phyloP scores from a whole-genome alignment of 768 basidiomycete species.

The Trametes coccinea region DNA sequence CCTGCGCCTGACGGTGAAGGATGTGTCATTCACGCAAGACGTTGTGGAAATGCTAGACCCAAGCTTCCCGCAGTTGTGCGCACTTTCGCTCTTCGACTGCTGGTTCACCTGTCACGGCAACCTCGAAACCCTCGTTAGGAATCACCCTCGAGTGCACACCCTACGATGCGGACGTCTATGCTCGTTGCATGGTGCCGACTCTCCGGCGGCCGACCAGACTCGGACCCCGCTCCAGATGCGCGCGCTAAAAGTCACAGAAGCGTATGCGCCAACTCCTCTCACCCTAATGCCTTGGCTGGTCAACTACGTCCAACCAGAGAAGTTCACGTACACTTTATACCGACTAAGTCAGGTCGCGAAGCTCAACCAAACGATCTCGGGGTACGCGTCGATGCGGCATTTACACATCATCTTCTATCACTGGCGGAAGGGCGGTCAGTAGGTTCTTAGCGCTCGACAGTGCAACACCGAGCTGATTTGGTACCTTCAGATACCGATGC shows the following conservation, averaged over 20 bases:
- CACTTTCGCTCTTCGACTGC: slow-evolving; percentile 20
- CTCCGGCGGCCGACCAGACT: not conserved
- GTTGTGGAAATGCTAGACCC: slow-evolving; percentile 6
- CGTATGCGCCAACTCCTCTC: slow-evolving; percentile 16
- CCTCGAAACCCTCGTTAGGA: slow-evolving; percentile 9
- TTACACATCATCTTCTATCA: slow-evolving; percentile 16
- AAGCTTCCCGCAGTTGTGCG: slow-evolving; percentile 5
- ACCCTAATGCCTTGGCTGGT: slow-evolving; percentile 20
- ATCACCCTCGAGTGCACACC: slow-evolving; percentile 12
- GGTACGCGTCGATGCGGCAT: slow-evolving; percentile 9
- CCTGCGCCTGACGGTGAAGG: slow-evolving; percentile 7
- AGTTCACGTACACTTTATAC: slow-evolving; percentile 15
- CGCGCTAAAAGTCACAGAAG: slow-evolving; percentile 17
- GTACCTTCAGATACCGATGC: slow-evolving; percentile 1
- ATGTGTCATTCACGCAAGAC: slow-evolving; percentile 8
- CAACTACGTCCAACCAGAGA: slow-evolving; percentile 9
- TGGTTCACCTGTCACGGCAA: slow-evolving; percentile 19
- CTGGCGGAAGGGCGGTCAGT: slow-evolving; percentile 17
- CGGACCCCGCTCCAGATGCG: not conserved
- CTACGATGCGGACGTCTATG: slow-evolving; percentile 17
- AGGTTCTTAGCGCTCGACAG: no score
- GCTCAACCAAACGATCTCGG: slow-evolving; percentile 12
- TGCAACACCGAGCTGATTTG: not conserved
- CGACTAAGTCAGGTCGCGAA: slow-evolving; percentile 16
- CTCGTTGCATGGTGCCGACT: slow-evolving; percentile 5